Evolutionary conservation across 2,329 filamentous ascomycete genomes (phyloP), one percentile per base, ranked within the genome.

Genomic region (Ascochyta pisi): DNA sequence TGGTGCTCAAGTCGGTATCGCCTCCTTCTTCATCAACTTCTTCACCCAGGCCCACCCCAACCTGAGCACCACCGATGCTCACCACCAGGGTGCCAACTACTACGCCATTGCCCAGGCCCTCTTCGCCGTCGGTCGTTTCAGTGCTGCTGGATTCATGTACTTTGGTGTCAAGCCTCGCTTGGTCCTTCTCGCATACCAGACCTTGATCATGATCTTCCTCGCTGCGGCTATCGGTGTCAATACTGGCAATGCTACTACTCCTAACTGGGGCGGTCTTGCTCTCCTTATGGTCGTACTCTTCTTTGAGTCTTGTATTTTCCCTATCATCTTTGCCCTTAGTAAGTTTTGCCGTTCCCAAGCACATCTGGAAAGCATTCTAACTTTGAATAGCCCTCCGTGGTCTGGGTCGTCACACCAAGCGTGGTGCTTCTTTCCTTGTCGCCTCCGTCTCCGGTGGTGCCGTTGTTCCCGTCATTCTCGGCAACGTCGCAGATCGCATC

Each of bases 1-100:
- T 35, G 73, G 71, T 40, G 72, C 70, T 16, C 73, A 76, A 70
- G 80, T 88, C 31, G 85, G 83, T 52, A 84, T 88, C 51, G 86
- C 86, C 1, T 74, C 75, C 33, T 74, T 69, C 65, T 77, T 76
- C 68, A 76, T 77, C 66, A 77, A 76, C 65, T 76, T 66, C 65
- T 74, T 66, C 52, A 61, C 64, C 9, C 65, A 76, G 47, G 71
- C 74, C 1, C 69, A 71, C 19, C 73, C 73, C 7, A 64, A 75
- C 35, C 51, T 68, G 12, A 40, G 19, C 26, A 35, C 57, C 41
- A 66, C 65, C 27, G 54, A 62, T 7, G 61, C 71, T 16, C 73
- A 75, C 44, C 61, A 66, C 54, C 61, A 75, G 60, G 73, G 71
- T 41, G 65, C 72, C 41, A 74, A 76, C 60, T 75, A 71, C 65